These are phyloP conservation scores for Onygenales sp. DNA, from an alignment of 2,329 filamentous ascomycete genomes.

Conservation along the genomic window DNA sequence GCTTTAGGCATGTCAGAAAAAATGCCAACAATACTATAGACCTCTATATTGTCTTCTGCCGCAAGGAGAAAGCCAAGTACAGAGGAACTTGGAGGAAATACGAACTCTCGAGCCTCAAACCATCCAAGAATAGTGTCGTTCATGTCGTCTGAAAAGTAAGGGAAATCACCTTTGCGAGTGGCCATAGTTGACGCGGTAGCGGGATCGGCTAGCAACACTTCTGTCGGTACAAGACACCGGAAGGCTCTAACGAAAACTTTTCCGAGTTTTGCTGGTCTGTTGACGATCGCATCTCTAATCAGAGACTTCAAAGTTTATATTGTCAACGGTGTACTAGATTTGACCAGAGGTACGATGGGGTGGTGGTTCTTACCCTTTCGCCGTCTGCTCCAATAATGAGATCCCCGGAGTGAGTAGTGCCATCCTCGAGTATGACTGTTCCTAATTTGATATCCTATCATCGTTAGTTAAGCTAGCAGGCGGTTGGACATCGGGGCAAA, in stretches of 20 bases:
- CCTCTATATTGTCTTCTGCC: not conserved
- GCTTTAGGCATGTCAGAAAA: not conserved
- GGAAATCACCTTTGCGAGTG: not conserved
- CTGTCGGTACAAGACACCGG: not conserved
- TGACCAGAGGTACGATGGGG: not conserved
- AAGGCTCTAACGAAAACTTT: not conserved
- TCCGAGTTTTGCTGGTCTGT: not conserved
- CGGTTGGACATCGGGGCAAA: not conserved
- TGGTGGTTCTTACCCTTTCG: not conserved
- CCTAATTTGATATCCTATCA: conserved; percentile 9
- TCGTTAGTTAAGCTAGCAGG: not conserved
- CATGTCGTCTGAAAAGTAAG: not conserved
- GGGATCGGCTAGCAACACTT: not conserved
- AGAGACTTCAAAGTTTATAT: not conserved
- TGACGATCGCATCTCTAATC: not conserved
- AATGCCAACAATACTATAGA: not conserved
- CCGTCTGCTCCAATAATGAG: conserved; percentile 31
- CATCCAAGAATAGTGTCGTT: not conserved
- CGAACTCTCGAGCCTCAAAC: not conserved
- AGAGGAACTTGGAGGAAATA: not conserved
- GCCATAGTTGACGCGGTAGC: not conserved
- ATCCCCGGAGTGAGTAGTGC: conserved; percentile 20
- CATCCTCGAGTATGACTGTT: conserved; percentile 24
- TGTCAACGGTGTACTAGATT: not conserved
- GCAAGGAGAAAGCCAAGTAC: not conserved